Evolutionary conservation across 192 early-diverging fungal species (phyloP), one percentile per base, ranked within the genome.

Genomic region (Diversispora eburnea): DNA sequence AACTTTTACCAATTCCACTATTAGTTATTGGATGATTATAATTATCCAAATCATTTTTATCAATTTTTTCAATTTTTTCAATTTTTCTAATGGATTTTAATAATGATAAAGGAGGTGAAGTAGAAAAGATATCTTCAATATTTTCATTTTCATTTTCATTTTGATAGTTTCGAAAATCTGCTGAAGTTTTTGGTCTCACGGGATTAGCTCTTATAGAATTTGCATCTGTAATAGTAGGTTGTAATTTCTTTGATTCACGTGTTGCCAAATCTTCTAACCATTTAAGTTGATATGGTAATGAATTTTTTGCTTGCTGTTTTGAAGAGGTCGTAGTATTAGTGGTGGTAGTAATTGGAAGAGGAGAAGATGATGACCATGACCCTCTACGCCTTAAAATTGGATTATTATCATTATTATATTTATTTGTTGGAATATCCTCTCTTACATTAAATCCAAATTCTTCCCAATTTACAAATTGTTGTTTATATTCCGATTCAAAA

Each of bases 401-500:
- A 10, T 46, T 12, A 13, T 8, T 51, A 25, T 17, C 20, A n/a
- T 72, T 13, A 56, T 12, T 8, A 13, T 54, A 43, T 3, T 48
- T 58, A 42, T 45, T 71, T 49, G 20, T 6, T 17, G 20, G 20
- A 45, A 6, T 19, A 45, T 71, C 69, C 10, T 71, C 69, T 33
- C 69, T 48, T 42, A 46, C 13, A 17, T 5, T 3, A 42, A 22
- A 4, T 15, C 69, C 69, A 59, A 58, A 72, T 72, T 72, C 71
- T 3, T 25, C 48, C 71, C 71, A 72, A 25, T 72, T 48, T 54
- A 72, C 58, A 72, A 62, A 72, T 62, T 72, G 54, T 15, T 41
- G 39, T 0, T 52, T 72, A 48, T 72, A 72, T 57, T 72, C 71
- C 6, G 71, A 47, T 47, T 59, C 55, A 10, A 25, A 58, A 20